These are phyloP conservation scores for Berberis vulgaris DNA, from an alignment of 164 flowering plant genomes.

Conservation along the genomic window DNA sequence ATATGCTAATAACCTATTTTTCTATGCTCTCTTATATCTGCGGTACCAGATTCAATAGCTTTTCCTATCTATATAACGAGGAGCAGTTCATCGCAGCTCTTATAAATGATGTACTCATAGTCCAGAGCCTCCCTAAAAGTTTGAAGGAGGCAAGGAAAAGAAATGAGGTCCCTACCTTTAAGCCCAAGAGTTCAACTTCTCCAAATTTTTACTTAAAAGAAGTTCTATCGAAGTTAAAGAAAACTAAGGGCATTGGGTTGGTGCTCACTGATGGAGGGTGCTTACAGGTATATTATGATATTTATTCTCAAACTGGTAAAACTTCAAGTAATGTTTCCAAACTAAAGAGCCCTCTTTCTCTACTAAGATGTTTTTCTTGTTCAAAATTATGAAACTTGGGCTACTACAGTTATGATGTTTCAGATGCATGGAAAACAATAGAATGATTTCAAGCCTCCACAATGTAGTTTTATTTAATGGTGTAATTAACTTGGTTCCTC, in stretches of 20 bases:
- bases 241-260: constrained; percentile 73
- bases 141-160: constrained; percentile 79
- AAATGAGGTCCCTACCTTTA: constrained; percentile 71
- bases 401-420: too few species aligned
- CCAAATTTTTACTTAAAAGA: constrained; percentile 58
- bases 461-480: too few species aligned
- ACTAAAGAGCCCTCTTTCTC: too few species aligned
- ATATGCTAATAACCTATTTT: background rate
- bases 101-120: constrained; percentile 60
- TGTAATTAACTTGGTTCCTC: too few species aligned
- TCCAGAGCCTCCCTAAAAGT: constrained; percentile 74
- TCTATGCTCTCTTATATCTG: constrained; percentile 8
- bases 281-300: constrained; percentile 60
- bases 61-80: constrained; percentile 88
- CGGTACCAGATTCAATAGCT: constrained; percentile 90
- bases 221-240: constrained; percentile 65
- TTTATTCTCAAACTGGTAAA: too few species aligned
- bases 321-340: too few species aligned
- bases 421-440: too few species aligned
- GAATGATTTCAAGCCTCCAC: too few species aligned
- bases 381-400: too few species aligned
- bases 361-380: too few species aligned
- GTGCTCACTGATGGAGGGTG: constrained; percentile 88
- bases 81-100: constrained; percentile 84
- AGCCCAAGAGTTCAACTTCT: constrained; percentile 42